A percentile compares a stretch with the other conserved stretches of the same genome.
phyloP scores from a whole-genome alignment of 1,284 basidiomycete species.

The Sutorius eximius region DNA sequence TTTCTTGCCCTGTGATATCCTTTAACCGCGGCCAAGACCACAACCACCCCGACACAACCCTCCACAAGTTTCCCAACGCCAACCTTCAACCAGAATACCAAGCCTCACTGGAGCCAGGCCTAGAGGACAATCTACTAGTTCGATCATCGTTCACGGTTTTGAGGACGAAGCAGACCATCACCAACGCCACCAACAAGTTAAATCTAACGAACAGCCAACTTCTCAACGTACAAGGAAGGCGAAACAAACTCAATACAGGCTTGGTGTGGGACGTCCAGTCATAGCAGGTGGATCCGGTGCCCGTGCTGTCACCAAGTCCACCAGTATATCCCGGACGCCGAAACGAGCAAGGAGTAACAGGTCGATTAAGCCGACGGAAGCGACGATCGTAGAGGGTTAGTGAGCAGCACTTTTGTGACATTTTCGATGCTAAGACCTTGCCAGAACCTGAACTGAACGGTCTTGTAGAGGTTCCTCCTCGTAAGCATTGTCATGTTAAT shows the following conservation, averaged over 20 bases:
- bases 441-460: slow-evolving; percentile 37
- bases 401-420: slow-evolving; percentile 3
- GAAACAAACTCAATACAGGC: slow-evolving; percentile 63
- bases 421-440: slow-evolving; percentile 12
- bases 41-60: slow-evolving; percentile 28
- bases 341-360: slow-evolving; percentile 51
- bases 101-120: slow-evolving; percentile 38
- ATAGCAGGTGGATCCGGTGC: slow-evolving; percentile 63
- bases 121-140: slow-evolving; percentile 41
- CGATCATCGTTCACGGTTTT: slow-evolving; percentile 50
- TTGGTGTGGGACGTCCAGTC: slow-evolving; percentile 72
- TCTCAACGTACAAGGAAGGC: slow-evolving; percentile 60
- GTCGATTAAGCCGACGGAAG: slow-evolving; percentile 50
- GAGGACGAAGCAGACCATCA: slow-evolving; percentile 46
- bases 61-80: slow-evolving; percentile 38
- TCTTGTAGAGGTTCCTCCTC: slow-evolving; percentile 8
- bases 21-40: slow-evolving; percentile 24
- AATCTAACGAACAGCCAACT: slow-evolving; percentile 28
- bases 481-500: slow-evolving; percentile 15
- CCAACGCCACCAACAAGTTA: slow-evolving; percentile 16
- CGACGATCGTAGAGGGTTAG: slow-evolving; percentile 59
- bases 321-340: slow-evolving; percentile 45
- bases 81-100: slow-evolving; percentile 43
- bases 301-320: slow-evolving; percentile 59
- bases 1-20: slow-evolving; percentile 1